Evolutionary conservation across 371 early-diverging fungal genomes (phyloP).

Genomic region (Apophysomyces elegans): DNA sequence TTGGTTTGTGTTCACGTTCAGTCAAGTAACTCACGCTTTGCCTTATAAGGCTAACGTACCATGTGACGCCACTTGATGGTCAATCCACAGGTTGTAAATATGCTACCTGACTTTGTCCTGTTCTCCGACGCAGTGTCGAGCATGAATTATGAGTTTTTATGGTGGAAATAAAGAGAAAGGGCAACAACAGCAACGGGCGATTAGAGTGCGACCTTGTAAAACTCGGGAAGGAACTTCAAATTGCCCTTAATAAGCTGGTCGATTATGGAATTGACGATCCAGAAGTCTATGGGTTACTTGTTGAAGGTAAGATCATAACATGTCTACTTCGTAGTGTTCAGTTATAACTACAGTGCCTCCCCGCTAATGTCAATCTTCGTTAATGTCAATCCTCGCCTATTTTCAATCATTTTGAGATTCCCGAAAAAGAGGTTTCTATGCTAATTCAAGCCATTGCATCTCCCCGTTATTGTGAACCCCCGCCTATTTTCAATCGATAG

Average conservation of each 20-base stretch:
- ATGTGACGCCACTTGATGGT: not conserved
- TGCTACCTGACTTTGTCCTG: constrained; percentile 3
- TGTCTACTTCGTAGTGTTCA: no score
- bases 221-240: constrained; percentile 10
- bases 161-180: not conserved
- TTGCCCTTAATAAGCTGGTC: constrained; percentile 8
- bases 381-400: no score
- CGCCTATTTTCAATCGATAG: no score
- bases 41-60: not conserved
- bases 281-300: not conserved
- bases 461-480: no score
- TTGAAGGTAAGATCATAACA: no score
- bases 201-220: constrained; percentile 1
- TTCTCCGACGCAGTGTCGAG: constrained; percentile 3
- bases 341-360: no score
- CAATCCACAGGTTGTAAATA: constrained; percentile 1
- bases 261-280: constrained; percentile 1
- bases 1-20: no score
- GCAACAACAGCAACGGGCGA: constrained; percentile 10
- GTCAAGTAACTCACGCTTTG: no score
- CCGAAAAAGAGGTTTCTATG: no score
- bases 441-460: no score
- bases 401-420: no score
- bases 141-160: constrained; percentile 9
- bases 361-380: no score